Base-by-base conservation (phyloP, 768 basidiomycete genomes). In the Tulasnella sp. region DNA sequence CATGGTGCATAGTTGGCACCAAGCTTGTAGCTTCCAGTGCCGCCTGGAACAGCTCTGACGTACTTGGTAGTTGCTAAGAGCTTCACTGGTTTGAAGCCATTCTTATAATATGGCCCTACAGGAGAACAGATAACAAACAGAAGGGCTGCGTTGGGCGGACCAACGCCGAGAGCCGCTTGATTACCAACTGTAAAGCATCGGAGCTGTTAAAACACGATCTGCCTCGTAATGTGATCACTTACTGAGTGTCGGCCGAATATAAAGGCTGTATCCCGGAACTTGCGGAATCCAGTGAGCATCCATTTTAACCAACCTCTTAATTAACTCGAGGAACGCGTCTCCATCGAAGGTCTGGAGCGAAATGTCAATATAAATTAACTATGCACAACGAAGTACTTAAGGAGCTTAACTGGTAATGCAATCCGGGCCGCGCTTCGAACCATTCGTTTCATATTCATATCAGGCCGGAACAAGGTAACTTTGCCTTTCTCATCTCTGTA, bases 221-320 rank as follows among this genome's bases (percentile, higher is more conserved):
- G 10, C 35, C 25, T 20, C 47, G 24, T 19, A 15, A 8, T 12
- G 19, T 45, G 25, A 54, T 32, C 16, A 43, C 10, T 20, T 40
- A 25, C 33, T 86, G 58, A 88, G 64, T 7, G 82, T 83, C 25
- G 87, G 83, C 53, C 92, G 81, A 56, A 98, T 78, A 65, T 95
- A 98, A 48, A 98, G 66, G 65, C 88, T 91, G 67, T 93, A 81
- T 13, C 89, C 90, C 6, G 82, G 77, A 58, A 83, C 78, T 51
- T 75, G 75, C 15, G 93, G 93, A 59, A 98, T 86, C 92, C 92
- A 98, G 55, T 84, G 74, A 56, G 77, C 79, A 60, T 96, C 92
- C 39, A 88, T 61, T 16, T 75, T 73, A 59, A 96, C 70, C 58
- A 98, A 82, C 65, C 81, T 72, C 72, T 90, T 90, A 63, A 98